Base-by-base conservation (phyloP, 495 filamentous ascomycete species). In the Aspergillus kassunensis region DNA sequence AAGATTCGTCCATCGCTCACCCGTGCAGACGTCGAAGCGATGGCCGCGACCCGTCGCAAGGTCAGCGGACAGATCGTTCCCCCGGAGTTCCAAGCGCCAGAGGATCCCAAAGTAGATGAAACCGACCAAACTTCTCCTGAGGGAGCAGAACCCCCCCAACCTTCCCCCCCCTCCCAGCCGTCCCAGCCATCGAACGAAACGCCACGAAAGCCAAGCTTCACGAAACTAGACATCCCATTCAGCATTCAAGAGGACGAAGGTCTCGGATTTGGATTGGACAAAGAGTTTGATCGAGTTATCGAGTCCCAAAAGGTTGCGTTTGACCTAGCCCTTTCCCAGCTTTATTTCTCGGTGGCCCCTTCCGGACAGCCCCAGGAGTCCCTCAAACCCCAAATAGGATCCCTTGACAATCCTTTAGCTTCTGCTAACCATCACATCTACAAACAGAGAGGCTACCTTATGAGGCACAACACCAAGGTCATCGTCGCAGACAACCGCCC, bases 381-480 rank as follows among this genome's bases (percentile, higher is more conserved):
- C 51, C 50, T 27, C 21, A n/a, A 27, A 23, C 46, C 55, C 50
- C 20, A 35, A 23, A 30, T 25, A 45, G 35, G 30, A 51, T 20
- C 35, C 23, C 43, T 31, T 43, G 16, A 41, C 18, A 43, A 9
- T 43, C n/a, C 13, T 1, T 15, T 39, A 16, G 13, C 21, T 23
- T 59, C 59, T 71, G 76, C 88, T 91, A 84, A 91, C 74, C 60
- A 67, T 43, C 59, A 51, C 49, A 54, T 66, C 37, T 70, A 59
- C 13, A 72, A 75, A 84, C 86, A 98, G 93, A 89, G 93, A 75
- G 93, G 93, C 18, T 98, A 98, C 60, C 79, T 98, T 25, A 97
- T 97, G 93, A 83, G 93, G 57, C 93, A 98, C 56, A 98, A 97
- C 67, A 97, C 93, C 15, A 97, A 96, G 63, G 81, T 98, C 36